Percentiles rank a stretch among this genome's conserved stretches.
Evolutionary conservation across 78 protist genomes (phyloP).

Genomic region (Creolimax fragrantissima): DNA sequence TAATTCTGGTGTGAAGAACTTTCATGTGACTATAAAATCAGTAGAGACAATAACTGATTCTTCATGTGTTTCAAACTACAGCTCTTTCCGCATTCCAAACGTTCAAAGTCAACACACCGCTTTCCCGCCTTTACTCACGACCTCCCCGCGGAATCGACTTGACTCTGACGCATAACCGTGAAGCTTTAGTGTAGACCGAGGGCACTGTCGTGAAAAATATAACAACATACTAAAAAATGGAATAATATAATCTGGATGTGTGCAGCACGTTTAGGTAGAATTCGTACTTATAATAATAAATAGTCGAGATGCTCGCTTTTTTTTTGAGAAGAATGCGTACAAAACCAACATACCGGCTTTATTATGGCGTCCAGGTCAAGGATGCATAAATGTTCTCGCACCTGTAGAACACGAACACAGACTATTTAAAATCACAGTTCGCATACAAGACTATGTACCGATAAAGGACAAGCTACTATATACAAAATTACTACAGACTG

Average conservation of each 20-base stretch:
- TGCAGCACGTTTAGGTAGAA: neutral
- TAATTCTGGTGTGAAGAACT: too few relatives aligned
- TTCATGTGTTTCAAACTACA: too few relatives aligned
- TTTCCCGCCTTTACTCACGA: neutral
- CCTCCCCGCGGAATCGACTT: neutral
- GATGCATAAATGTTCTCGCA: neutral
- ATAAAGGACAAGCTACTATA: too few relatives aligned
- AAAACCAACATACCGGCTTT: neutral
- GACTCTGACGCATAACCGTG: neutral
- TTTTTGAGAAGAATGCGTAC: neutral
- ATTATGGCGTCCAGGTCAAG: conserved; percentile 26
- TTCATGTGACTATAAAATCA: too few relatives aligned
- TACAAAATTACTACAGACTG: too few relatives aligned
- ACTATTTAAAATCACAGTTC: too few relatives aligned
- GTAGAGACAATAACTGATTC: too few relatives aligned
- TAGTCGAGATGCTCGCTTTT: neutral
- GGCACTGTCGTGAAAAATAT: neutral
- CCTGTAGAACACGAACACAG: too few relatives aligned
- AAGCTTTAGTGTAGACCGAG: neutral
- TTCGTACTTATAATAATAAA: neutral
- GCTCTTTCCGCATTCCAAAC: too few relatives aligned
- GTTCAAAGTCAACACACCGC: too few relatives aligned
- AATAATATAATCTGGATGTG: neutral
- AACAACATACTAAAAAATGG: neutral
- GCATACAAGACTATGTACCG: too few relatives aligned